Percentiles rank a stretch among this genome's conserved stretches.
Conservation (phyloP, 192 early-diverging fungal genomes). For the Coemansia sp. region DNA sequence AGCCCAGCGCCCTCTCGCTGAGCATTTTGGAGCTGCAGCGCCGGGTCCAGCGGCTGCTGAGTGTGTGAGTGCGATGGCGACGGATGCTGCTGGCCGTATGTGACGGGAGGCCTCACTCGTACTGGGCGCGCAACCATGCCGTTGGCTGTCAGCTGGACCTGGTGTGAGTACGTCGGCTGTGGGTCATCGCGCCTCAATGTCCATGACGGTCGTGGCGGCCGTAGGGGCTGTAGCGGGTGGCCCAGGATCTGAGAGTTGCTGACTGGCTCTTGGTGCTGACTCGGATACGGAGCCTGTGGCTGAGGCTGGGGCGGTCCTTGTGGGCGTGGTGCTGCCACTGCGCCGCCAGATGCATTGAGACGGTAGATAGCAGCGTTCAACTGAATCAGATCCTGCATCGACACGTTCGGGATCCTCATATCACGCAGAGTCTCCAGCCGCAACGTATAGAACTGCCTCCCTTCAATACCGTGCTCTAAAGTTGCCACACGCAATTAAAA, state of each 20-base stretch:
- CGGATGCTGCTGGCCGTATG: background rate
- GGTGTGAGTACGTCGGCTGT: slow-evolving; percentile 32
- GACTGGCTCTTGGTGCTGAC: slow-evolving; percentile 7
- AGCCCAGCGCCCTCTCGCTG: background rate
- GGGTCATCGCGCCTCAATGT: slow-evolving; percentile 45
- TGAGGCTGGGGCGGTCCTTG: background rate
- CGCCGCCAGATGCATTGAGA: slow-evolving; percentile 35
- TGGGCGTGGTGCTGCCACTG: slow-evolving; percentile 33
- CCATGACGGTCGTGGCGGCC: slow-evolving; percentile 50
- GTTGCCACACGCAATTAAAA: background rate
- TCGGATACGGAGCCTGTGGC: background rate
- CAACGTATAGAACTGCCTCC: slow-evolving; percentile 46
- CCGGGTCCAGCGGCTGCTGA: slow-evolving; percentile 18
- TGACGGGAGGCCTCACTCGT: background rate
- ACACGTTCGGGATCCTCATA: slow-evolving; percentile 43
- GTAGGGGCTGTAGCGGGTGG: slow-evolving; percentile 43
- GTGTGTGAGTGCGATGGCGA: background rate
- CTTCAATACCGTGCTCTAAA: slow-evolving; percentile 50
- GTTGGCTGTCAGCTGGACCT: slow-evolving; percentile 38
- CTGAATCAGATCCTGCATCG: slow-evolving; percentile 51
- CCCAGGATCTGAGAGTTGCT: slow-evolving; percentile 37
- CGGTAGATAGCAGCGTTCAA: slow-evolving; percentile 52
- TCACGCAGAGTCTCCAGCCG: slow-evolving; percentile 41
- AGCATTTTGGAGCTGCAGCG: slow-evolving; percentile 14
- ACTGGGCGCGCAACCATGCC: slow-evolving; percentile 31